Conservation (phyloP, 305 asterid species). For the Coffea humblotiana region DNA sequence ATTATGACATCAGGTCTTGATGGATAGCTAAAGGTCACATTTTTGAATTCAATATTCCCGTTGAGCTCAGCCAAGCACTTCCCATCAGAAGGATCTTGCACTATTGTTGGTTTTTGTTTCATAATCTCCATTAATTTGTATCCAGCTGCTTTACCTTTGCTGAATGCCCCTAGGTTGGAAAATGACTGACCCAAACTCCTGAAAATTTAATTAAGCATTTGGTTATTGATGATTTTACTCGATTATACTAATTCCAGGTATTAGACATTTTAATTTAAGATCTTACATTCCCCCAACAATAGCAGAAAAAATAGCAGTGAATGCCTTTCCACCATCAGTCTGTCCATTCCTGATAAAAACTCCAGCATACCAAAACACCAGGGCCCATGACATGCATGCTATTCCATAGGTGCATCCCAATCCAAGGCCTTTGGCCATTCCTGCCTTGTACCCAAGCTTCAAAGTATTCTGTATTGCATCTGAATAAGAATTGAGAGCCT, state of each 20-base stretch:
- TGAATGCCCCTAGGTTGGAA: conserved; percentile 91
- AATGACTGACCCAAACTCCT: conserved; percentile 99
- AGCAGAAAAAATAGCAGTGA: conserved; percentile 96
- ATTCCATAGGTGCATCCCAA: conserved; percentile 96
- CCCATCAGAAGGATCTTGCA: conserved; percentile 51
- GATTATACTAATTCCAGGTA: not conserved
- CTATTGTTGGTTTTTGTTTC: conserved; percentile 82
- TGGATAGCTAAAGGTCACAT: conserved; percentile 90
- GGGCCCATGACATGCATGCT: conserved; percentile 99
- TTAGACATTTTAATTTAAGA: conserved; percentile 1
- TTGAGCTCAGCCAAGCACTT: conserved; percentile 56
- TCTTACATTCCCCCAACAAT: conserved; percentile 99
- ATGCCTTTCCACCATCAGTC: conserved; percentile 95
- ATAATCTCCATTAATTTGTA: conserved; percentile 88
- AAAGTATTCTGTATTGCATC: conserved; percentile 87
- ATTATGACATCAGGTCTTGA: conserved; percentile 93
- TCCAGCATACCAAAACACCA: conserved; percentile 98
- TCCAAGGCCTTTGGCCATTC: conserved; percentile 99
- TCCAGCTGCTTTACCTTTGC: conserved; percentile 98
- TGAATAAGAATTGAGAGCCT: conserved; percentile 76
- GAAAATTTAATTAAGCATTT: conserved; percentile 26
- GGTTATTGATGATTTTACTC: not conserved
- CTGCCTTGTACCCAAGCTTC: conserved; percentile 95
- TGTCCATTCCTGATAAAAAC: conserved; percentile 91
- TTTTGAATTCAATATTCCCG: conserved; percentile 88